Evolutionary conservation across 495 filamentous ascomycete genomes (phyloP).

Genomic region (Amphirosellinia nigrospora): DNA sequence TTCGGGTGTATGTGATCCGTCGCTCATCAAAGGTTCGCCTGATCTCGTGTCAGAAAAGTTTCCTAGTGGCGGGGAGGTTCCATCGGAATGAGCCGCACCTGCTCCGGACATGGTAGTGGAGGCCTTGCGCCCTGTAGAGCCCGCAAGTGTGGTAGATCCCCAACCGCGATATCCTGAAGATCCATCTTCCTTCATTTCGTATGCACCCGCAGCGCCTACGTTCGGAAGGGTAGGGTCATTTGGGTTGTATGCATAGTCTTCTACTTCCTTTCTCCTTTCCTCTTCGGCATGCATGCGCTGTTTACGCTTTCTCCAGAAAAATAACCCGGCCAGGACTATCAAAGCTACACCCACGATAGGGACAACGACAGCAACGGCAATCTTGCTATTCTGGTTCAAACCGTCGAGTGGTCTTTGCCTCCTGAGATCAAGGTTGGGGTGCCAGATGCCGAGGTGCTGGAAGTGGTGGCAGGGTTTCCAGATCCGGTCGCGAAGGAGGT

Average conservation of each 20-base stretch:
- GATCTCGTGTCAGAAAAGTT: conserved; percentile 76
- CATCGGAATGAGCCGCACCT: conserved; percentile 73
- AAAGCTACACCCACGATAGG: conserved; percentile 89
- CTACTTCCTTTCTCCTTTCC: conserved; percentile 88
- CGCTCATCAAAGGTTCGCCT: conserved; percentile 68
- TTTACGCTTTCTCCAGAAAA: conserved; percentile 87
- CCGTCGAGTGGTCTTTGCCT: conserved; percentile 41
- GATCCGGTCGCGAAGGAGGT: conserved; percentile 22
- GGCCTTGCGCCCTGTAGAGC: conserved; percentile 78
- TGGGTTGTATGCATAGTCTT: conserved; percentile 95
- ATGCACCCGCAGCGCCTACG: conserved; percentile 63
- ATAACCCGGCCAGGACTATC: conserved; percentile 75
- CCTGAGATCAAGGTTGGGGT: conserved; percentile 16
- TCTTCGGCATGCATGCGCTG: conserved; percentile 84
- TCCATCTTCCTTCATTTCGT: conserved; percentile 72
- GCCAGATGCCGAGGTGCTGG: conserved; percentile 5
- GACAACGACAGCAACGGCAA: conserved; percentile 92
- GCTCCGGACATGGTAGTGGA: conserved; percentile 87
- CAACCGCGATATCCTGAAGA: conserved; percentile 88
- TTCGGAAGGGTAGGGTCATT: conserved; percentile 85
- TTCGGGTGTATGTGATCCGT: conserved; percentile 66
- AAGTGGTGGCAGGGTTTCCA: background rate
- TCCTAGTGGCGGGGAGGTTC: conserved; percentile 72
- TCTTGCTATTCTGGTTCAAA: conserved; percentile 68
- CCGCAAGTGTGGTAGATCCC: conserved; percentile 76